A percentile compares a stretch with the other conserved stretches of the same genome.
phyloP scores from a whole-genome alignment of 164 flowering plant species.

The Houttuynia cordata region DNA sequence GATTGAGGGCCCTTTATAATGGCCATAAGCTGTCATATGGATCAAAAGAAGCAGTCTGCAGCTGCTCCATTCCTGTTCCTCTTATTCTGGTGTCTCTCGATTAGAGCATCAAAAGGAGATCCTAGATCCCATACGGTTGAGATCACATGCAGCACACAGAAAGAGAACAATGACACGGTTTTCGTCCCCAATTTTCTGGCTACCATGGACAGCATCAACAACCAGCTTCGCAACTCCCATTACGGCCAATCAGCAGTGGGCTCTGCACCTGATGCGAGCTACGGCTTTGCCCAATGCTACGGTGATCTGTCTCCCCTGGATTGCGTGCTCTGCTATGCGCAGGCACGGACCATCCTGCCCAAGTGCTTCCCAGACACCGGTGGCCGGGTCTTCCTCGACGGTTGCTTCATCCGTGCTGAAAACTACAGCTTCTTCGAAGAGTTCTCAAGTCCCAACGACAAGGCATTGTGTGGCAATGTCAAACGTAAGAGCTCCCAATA shows the following conservation, averaged over 20 bases:
- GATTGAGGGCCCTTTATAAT: too few species aligned
- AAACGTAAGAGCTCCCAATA: slow-evolving; percentile 28
- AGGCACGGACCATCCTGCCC: slow-evolving; percentile 10
- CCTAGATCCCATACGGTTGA: slow-evolving; percentile 48
- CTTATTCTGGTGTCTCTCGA: slow-evolving; percentile 11
- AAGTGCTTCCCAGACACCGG: slow-evolving; percentile 10
- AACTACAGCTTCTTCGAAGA: slow-evolving; percentile 30
- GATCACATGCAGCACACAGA: slow-evolving; percentile 23
- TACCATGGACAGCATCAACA: slow-evolving; percentile 64
- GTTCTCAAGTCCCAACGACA: slow-evolving; percentile 43
- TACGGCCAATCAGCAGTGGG: slow-evolving; percentile 49
- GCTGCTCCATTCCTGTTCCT: slow-evolving; percentile 8
- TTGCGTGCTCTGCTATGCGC: slow-evolving; percentile 12
- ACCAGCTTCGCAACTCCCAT: slow-evolving; percentile 35
- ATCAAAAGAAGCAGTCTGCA: background rate
- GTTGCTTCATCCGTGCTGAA: slow-evolving; percentile 16
- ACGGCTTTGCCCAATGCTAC: slow-evolving; percentile 76
- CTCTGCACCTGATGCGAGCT: slow-evolving; percentile 43
- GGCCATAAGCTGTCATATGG: too few species aligned
- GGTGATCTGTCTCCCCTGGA: slow-evolving; percentile 69
- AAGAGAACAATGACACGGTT: slow-evolving; percentile 41
- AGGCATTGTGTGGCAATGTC: slow-evolving; percentile 41
- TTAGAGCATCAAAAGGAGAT: slow-evolving; percentile 25
- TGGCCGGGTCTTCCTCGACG: slow-evolving; percentile 11
- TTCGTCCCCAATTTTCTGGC: slow-evolving; percentile 58